Evolutionary conservation across 306 rosid genomes (phyloP), one percentile per base, ranked within the genome.

Genomic region (Calophaca sinica): DNA sequence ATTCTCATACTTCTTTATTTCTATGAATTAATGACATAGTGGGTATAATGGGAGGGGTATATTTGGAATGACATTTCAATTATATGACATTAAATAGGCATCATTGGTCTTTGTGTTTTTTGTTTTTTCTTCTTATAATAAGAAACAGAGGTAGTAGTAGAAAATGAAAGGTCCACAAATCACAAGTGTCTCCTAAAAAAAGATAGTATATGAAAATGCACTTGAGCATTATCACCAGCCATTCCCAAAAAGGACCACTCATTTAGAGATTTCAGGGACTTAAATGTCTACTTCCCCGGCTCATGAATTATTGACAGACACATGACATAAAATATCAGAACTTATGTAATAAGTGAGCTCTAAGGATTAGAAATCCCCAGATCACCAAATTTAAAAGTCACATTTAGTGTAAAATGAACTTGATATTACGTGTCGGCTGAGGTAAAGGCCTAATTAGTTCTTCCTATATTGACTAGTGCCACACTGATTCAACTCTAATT

Each of bases 401-500:
- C 41, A 5, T 53, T 57, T 31, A 35, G 65, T n/a, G 7, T 7
- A 65, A 65, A 72, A 9, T 51, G 29, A 41, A 51, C 36, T 29
- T 13, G 41, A 62, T 45, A 72, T 9, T 66, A 65, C n/a, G 26
- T 68, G n/a, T 35, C 35, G 15, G 52, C 78, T 54, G 29, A 72
- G 46, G 61, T 55, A 63, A 72, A 64, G 50, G 36, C 52, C 33
- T 62, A 35, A 64, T 41, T 62, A 10, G 31, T 5, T 71, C 42
- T 38, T 38, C 32, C 63, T 69, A 51, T 51, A 61, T 9, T 41
- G 62, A 26, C 50, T 62, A 12, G 42, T 62, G 42, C 9, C 10
- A 41, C 62, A 49, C 44, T 26, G 79, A 55, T 64, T 66, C 59
- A 53, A 33, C 46, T 52, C 54, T 36, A 41, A 52, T 52, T 75